Base-by-base conservation (phyloP, 2,329 filamentous ascomycete species). In the Aspergillus novofumigatus region DNA sequence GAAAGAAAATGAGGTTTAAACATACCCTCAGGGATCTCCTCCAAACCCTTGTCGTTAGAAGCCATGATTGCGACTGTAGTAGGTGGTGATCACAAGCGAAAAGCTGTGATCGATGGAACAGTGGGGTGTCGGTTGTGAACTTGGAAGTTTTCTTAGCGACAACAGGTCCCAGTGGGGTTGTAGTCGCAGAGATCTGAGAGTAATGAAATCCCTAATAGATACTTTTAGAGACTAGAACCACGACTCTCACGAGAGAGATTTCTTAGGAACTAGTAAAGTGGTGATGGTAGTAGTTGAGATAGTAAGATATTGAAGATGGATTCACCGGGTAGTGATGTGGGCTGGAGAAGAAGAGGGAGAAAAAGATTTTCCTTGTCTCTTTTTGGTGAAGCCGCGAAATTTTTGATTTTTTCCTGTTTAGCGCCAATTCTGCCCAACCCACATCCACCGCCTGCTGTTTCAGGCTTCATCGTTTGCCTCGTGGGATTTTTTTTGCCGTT, bases 1-100 rank as follows among this genome's bases (percentile, higher is more conserved):
- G 26, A 56, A 56, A 55, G 49, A 47, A 51, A 50, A 60, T 21
- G 44, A 58, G 38, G 42, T 56, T 62, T 52, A 56, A 63, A 87
- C 91, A 83, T 84, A 96, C 91, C 86, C 85, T 96, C 92, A 78
- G 91, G 89, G 81, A 96, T 88, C 79, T 97, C 93, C 85, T 97
- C 92, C 83, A 97, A 91, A 85, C 93, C 93, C 86, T 95, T 96
- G 73, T 91, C 90, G 78, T 88, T 87, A 61, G 79, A 75, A 91
- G 92, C 93, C 93, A 97, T 97, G 86, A 89, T 97, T 93, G 91
- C 87, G 87, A 81, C 83, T 80, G 71, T 74, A 65, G 72, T 73
- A 73, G 60, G 58, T 74, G 75, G 60, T 63, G 78, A 85, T 83
- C 87, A 86, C 89, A 91, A 89, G 87, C 88, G 78, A 81, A 80